Base-by-base conservation (phyloP, 192 early-diverging fungal species). In the Gryganskiella cystojenkinii region DNA sequence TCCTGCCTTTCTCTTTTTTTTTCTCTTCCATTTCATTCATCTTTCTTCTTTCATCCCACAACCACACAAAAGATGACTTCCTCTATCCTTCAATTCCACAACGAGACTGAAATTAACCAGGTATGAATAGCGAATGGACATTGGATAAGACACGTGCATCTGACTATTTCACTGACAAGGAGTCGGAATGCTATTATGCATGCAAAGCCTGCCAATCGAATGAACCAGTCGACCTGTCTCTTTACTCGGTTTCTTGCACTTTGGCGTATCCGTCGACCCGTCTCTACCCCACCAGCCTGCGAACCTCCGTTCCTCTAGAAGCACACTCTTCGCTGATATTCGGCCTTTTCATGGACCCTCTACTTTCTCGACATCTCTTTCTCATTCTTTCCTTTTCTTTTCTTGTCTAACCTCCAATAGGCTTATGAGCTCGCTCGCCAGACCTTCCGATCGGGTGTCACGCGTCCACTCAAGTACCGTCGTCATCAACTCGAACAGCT, bases 401-500 rank as follows among this genome's bases (percentile, higher is more conserved):
- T 3, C 15, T 46, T 4, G 15, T 67, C 43, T n/a, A 46, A 46
- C 30, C 46, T 42, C 27, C 20, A 3, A 20, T 47, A 78, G 74
- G 74, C 74, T 5, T 30, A 63, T 34, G 65, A 63, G 30, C 68
- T 66, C 9, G 50, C 47, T 33, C 74, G 74, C 17, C 74, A 78
- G 42, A 78, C 74, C 37, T 78, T 69, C 74, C 61, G 56, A 37
- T 45, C 64, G 4, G 80, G 80, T 3, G 28, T 61, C 55, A 81
- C 80, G 20, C 61, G 56, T 24, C 62, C 80, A 2, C 59, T 83
- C 82, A 80, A 75, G 58, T 83, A 65, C 67, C 82, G 83, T 31
- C 75, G 71, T 31, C 71, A 75, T 31, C 80, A 81, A 30, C 62
- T 81, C 7, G 61, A 81, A 27, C 71, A 72, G 33, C 56, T 81